A percentile compares a stretch with the other conserved stretches of the same genome.
phyloP scores from a whole-genome alignment of 768 basidiomycete species.

The Kwoniella sp. region DNA sequence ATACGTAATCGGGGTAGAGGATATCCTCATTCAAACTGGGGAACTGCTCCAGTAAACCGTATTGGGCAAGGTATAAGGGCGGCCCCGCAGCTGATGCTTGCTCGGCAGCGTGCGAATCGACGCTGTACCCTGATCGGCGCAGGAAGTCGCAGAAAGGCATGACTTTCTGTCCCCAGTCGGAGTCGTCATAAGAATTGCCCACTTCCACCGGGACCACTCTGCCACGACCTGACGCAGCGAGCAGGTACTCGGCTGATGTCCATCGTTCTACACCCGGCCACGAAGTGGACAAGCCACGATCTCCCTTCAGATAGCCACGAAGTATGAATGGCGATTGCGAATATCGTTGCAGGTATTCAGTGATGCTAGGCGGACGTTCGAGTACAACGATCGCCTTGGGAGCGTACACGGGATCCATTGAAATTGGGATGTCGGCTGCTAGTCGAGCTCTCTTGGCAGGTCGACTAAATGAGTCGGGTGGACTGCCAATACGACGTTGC shows the following conservation, averaged over 20 bases:
- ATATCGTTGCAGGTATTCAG: constrained; percentile 55
- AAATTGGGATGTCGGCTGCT: no score
- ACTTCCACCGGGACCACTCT: constrained; percentile 86
- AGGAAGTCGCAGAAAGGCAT: constrained; percentile 77
- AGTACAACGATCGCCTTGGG: constrained; percentile 53
- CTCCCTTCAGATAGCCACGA: constrained; percentile 52
- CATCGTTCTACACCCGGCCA: constrained; percentile 84
- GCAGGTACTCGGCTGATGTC: constrained; percentile 66
- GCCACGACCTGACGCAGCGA: constrained; percentile 67
- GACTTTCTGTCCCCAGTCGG: constrained; percentile 75
- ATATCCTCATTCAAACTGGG: constrained; percentile 72
- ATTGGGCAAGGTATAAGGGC: constrained; percentile 79
- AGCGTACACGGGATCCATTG: no score
- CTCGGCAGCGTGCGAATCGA: constrained; percentile 1
- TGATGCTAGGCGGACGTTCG: constrained; percentile 58
- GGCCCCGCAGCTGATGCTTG: background rate
- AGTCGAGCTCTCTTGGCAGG: constrained; percentile 12
- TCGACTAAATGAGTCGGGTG: background rate
- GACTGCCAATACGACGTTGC: constrained; percentile 52
- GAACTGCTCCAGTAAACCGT: constrained; percentile 79
- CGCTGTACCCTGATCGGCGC: constrained; percentile 48
- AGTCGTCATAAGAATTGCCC: constrained; percentile 72
- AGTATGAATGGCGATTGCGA: constrained; percentile 68
- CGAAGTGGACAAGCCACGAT: background rate
- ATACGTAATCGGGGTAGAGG: constrained; percentile 81